Percentiles rank a stretch among this genome's conserved stretches.
Conservation (phyloP, 495 filamentous ascomycete genomes). For the Talaromyces liani region DNA sequence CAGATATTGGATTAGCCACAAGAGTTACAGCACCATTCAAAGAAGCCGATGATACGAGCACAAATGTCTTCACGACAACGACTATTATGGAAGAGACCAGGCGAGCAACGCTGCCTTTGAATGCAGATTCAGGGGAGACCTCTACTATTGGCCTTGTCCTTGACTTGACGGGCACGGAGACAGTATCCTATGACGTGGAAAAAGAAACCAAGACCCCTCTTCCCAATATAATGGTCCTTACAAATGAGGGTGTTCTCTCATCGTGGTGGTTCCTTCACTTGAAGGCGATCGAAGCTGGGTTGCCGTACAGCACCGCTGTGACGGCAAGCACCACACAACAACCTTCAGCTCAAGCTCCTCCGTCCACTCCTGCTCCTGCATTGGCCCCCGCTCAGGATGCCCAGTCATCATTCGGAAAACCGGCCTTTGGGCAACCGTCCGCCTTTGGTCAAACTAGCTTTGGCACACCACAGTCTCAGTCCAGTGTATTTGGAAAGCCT, state of each 20-base stretch:
- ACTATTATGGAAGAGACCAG: slow-evolving; percentile 68
- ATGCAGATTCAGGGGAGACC: slow-evolving; percentile 62
- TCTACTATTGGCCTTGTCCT: slow-evolving; percentile 72
- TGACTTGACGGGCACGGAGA: slow-evolving; percentile 76
- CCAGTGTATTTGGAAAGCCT: slow-evolving; percentile 20
- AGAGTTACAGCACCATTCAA: slow-evolving; percentile 56
- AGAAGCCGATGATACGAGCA: slow-evolving; percentile 50
- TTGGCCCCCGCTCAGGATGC: slow-evolving; percentile 13
- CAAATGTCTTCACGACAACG: slow-evolving; percentile 64
- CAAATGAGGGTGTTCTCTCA: slow-evolving; percentile 77
- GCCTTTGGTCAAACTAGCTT: slow-evolving; percentile 22
- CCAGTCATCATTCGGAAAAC: slow-evolving; percentile 31
- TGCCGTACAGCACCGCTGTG: slow-evolving; percentile 63
- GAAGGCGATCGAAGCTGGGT: slow-evolving; percentile 68
- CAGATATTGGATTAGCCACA: slow-evolving; percentile 71
- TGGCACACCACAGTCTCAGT: slow-evolving; percentile 12
- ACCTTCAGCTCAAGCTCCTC: slow-evolving; percentile 18
- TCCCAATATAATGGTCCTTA: slow-evolving; percentile 81
- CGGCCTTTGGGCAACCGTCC: slow-evolving; percentile 30
- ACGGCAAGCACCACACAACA: slow-evolving; percentile 25
- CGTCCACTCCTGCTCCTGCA: slow-evolving; percentile 17
- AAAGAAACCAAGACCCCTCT: slow-evolving; percentile 70
- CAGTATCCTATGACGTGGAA: slow-evolving; percentile 68
- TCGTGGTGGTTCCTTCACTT: slow-evolving; percentile 90
- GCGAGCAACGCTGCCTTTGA: slow-evolving; percentile 70